Conservation (phyloP, 225 moss, liverwort and hornwort species). For the Sphagnum contortum region DNA sequence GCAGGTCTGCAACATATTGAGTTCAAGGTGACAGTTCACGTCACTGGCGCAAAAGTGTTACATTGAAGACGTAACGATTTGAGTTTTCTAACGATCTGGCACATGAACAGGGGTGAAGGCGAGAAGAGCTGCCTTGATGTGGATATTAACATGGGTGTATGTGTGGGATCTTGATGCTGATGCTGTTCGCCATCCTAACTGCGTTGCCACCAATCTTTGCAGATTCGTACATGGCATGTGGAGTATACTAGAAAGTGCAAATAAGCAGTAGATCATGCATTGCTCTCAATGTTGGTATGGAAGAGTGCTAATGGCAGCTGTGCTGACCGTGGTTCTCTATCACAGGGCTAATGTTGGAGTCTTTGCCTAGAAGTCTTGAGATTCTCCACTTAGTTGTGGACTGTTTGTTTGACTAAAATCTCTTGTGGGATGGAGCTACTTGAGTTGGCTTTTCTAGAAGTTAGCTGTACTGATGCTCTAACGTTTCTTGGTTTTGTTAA, state of each 20-base stretch:
- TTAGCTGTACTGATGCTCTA: conserved; percentile 2
- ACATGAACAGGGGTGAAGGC: conserved; percentile 33
- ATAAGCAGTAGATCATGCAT: conserved; percentile 34
- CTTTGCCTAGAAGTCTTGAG: conserved; percentile 14
- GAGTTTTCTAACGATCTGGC: conserved; percentile 14
- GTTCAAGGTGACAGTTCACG: conserved; percentile 7
- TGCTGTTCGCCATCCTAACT: conserved; percentile 53
- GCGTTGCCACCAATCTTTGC: conserved; percentile 42
- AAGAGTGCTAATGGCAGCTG: conserved; percentile 46
- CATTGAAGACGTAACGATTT: conserved; percentile 12
- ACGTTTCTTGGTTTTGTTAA: too few species aligned
- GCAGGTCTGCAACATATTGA: conserved; percentile 18
- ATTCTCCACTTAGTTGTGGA: conserved; percentile 2
- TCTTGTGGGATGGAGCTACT: conserved; percentile 5
- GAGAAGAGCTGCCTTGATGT: conserved; percentile 25
- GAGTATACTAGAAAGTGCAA: conserved; percentile 43
- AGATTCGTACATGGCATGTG: conserved; percentile 32
- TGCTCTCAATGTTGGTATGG: conserved; percentile 31
- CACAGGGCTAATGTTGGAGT: conserved; percentile 47
- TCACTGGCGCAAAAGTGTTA: conserved; percentile 15
- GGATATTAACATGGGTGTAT: conserved; percentile 69
- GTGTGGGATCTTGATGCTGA: conserved; percentile 67
- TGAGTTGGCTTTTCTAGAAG: conserved; percentile 11
- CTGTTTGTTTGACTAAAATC: conserved; percentile 30
- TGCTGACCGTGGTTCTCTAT: conserved; percentile 49